Conservation (phyloP, 2,329 filamentous ascomycete species). For the Zymoseptoria pseudotritici region DNA sequence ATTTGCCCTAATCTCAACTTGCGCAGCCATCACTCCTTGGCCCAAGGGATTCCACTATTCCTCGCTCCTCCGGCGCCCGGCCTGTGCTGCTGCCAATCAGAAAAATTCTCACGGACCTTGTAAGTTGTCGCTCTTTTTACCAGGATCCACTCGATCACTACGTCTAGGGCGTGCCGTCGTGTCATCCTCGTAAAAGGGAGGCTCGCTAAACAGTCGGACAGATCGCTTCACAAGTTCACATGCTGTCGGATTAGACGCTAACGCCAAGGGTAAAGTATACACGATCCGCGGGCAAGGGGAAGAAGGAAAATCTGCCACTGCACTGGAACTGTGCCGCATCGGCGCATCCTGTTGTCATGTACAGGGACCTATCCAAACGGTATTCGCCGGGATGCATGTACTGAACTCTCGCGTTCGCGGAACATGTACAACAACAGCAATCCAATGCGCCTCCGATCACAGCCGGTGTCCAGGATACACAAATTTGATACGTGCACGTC, state of each 20-base stretch:
- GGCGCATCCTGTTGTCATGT: too few species aligned
- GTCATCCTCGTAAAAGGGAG: not conserved
- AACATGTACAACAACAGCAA: not conserved
- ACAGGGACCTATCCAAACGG: not conserved
- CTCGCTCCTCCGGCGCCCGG: not conserved
- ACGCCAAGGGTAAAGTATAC: not conserved
- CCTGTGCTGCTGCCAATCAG: not conserved
- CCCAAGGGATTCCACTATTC: not conserved
- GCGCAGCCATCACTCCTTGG: not conserved
- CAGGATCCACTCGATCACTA: not conserved
- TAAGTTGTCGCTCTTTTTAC: not conserved
- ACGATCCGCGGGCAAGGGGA: not conserved
- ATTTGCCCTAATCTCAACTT: not conserved
- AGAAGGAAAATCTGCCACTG: not conserved
- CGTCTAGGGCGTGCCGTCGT: not conserved
- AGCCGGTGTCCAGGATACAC: not conserved
- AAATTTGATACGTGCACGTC: not conserved
- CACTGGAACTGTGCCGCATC: not conserved
- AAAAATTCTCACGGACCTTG: not conserved
- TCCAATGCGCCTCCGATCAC: not conserved
- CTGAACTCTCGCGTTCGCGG: not conserved
- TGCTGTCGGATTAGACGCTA: not conserved
- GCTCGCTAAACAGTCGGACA: not conserved
- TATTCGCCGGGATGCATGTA: not conserved
- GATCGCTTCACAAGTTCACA: not conserved